Conservation (phyloP, 176 grass and related monocot species). For the Oryza glumipatula region DNA sequence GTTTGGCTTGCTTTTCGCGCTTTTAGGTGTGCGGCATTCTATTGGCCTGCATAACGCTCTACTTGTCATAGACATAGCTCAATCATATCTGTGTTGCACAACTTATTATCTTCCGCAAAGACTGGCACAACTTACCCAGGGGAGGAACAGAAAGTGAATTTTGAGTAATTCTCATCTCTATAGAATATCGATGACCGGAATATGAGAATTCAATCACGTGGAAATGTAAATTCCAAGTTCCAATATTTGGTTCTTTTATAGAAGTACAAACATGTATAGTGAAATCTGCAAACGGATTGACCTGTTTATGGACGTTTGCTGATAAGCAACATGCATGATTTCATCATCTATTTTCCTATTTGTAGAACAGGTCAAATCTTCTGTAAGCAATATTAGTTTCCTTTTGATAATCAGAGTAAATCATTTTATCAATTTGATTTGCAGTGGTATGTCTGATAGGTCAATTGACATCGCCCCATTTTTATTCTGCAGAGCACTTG, state of each 20-base stretch:
- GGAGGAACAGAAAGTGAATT: background rate
- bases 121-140: background rate
- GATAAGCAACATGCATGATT: background rate
- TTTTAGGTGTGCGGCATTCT: background rate
- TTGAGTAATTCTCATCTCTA: background rate
- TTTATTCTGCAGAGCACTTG: conserved; percentile 10
- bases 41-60: background rate
- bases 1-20: background rate
- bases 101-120: too few relatives aligned
- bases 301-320: background rate
- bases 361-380: background rate
- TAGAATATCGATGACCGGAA: too few relatives aligned
- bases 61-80: background rate
- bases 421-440: background rate
- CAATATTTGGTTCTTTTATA: background rate
- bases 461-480: background rate
- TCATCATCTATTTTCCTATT: background rate
- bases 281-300: background rate
- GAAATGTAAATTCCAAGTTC: background rate
- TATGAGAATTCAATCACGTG: background rate
- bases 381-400: background rate
- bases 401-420: background rate
- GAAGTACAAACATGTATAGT: background rate
- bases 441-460: background rate
- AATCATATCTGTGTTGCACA: background rate